These are phyloP conservation scores for Adiantum capillusveneris DNA, from an alignment of 75 land plant species.

Conservation along the genomic window DNA sequence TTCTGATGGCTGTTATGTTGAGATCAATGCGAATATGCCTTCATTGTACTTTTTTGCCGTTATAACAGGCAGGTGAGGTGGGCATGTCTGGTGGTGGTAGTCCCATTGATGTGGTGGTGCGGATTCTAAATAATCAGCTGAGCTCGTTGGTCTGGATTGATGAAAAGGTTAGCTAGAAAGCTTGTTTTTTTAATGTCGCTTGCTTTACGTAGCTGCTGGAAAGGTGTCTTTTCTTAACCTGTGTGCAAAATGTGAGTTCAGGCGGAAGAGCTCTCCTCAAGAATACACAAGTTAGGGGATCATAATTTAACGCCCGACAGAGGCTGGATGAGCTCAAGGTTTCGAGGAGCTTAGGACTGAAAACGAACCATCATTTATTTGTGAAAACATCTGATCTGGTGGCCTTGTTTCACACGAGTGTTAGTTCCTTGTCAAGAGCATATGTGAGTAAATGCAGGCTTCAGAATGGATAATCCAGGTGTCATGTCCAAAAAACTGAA, in stretches of 20 bases:
- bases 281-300: conserved; percentile 8
- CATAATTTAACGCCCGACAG: neutral
- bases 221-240: neutral
- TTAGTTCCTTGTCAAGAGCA: no score
- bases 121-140: conserved; percentile 86
- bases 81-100: conserved; percentile 42
- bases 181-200: no score
- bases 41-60: no score
- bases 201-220: neutral
- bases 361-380: no score
- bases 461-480: no score
- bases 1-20: no score
- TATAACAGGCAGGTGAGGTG: conserved; percentile 23
- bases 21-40: no score
- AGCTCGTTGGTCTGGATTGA: conserved; percentile 94
- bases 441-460: no score
- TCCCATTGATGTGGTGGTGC: conserved; percentile 78
- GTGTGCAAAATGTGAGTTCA: neutral
- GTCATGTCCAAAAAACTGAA: no score
- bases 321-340: neutral
- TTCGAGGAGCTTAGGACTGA: neutral
- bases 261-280: conserved; percentile 14
- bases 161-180: conserved; percentile 57
- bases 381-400: no score
- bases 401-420: no score